phyloP scores from a whole-genome alignment of 805 yeast species.

The Metschnikowia borealis region DNA sequence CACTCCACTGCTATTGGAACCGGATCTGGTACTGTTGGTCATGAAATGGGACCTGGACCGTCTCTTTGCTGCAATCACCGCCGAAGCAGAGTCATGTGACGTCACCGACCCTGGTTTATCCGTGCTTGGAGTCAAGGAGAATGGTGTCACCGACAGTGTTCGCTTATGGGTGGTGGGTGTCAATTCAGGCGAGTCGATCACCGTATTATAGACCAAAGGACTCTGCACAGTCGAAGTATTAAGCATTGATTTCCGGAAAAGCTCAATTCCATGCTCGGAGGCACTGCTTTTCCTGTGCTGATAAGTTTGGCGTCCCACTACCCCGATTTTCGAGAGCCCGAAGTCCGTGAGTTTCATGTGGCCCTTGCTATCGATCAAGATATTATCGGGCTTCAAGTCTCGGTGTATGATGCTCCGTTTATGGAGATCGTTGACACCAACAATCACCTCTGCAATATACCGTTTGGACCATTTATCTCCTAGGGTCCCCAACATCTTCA shows the following conservation, averaged over 20 bases:
- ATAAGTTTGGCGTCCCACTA: constrained; percentile 70
- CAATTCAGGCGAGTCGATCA: constrained; percentile 16
- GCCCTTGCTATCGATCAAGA: constrained; percentile 80
- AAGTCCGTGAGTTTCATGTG: constrained; percentile 93
- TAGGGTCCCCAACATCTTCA: constrained; percentile 75
- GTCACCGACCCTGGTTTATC: constrained; percentile 8
- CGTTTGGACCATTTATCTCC: constrained; percentile 84
- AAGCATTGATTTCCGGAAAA: constrained; percentile 29
- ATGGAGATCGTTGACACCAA: constrained; percentile 89
- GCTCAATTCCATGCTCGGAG: constrained; percentile 40
- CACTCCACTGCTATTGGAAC: constrained; percentile 39
- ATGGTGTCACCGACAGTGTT: constrained; percentile 42
- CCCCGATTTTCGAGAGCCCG: constrained; percentile 87
- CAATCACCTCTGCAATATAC: constrained; percentile 84
- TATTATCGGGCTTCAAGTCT: constrained; percentile 92
- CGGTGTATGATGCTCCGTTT: constrained; percentile 86
- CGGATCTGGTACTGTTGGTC: constrained; percentile 18
- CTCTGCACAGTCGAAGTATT: constrained; percentile 18
- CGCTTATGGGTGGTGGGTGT: constrained; percentile 25
- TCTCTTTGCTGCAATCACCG: constrained; percentile 12
- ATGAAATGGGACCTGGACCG: constrained; percentile 17
- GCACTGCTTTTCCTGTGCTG: constrained; percentile 39
- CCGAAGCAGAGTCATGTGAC: constrained; percentile 11
- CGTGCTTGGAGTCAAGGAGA: constrained; percentile 36
- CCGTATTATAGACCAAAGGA: constrained; percentile 19